These are phyloP conservation scores for Brassica cretica DNA, from an alignment of 345 rosid species.

Conservation along the genomic window DNA sequence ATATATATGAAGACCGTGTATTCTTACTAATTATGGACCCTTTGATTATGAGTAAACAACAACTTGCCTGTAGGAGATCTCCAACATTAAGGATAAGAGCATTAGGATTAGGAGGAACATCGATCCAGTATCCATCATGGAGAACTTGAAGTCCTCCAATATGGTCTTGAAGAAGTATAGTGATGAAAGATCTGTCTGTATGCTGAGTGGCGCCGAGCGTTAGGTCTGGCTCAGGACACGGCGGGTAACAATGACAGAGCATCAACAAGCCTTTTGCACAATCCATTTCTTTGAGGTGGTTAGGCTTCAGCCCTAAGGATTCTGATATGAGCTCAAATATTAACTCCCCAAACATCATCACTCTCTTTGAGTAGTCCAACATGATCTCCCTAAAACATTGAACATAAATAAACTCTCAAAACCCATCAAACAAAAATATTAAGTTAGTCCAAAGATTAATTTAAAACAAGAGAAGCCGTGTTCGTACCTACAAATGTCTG, in stretches of 20 bases:
- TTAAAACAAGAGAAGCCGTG: background rate
- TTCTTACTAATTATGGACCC: no score
- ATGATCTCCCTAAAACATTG: constrained; percentile 36
- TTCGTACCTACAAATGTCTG: background rate
- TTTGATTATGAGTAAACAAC: no score
- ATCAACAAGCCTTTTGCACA: no score
- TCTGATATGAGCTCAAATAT: no score
- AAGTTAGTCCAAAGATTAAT: no score
- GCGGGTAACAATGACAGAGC: no score
- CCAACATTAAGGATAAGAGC: constrained; percentile 54
- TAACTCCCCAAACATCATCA: no score
- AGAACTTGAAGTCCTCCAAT: constrained; percentile 60
- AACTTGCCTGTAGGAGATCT: constrained; percentile 50
- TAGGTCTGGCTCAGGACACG: background rate
- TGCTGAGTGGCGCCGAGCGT: constrained; percentile 48
- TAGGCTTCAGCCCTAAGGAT: no score
- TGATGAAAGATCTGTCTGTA: constrained; percentile 48
- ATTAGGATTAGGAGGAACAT: constrained; percentile 47
- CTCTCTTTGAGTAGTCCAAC: no score
- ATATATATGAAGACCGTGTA: background rate
- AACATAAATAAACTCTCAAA: no score
- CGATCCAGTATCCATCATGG: constrained; percentile 42
- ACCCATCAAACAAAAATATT: no score
- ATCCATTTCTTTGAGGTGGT: no score
- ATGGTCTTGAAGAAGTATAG: constrained; percentile 56